Evolutionary conservation across 176 grass and related monocot species (phyloP).

Genomic region (Carex kokanica): DNA sequence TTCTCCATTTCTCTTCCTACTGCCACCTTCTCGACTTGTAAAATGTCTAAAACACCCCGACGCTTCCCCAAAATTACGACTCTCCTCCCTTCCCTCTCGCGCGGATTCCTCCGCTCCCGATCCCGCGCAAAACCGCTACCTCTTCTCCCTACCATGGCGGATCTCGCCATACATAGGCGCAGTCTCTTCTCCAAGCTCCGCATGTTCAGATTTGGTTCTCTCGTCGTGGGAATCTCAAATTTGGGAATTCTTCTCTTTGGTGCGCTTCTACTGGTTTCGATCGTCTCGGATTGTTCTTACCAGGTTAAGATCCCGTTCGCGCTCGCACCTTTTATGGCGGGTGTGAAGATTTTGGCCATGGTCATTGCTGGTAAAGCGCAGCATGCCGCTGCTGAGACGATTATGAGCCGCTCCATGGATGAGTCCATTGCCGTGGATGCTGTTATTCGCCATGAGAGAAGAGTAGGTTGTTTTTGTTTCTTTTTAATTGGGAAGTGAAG

Average conservation of each 20-base stretch:
- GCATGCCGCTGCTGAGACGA: conserved; percentile 79
- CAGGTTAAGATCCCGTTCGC: conserved; percentile 40
- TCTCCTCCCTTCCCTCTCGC: conserved; percentile 39
- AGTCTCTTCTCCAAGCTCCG: conserved; percentile 53
- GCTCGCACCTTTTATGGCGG: conserved; percentile 38
- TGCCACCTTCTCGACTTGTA: conserved; percentile 29
- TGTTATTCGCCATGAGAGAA: conserved; percentile 77
- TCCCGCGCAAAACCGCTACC: conserved; percentile 31
- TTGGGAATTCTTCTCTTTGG: conserved; percentile 61
- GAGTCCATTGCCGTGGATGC: conserved; percentile 57
- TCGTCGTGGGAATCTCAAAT: conserved; percentile 65
- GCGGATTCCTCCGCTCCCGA: conserved; percentile 33
- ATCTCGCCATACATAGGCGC: conserved; percentile 28
- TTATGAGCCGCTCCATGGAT: conserved; percentile 44
- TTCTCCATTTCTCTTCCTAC: conserved; percentile 19
- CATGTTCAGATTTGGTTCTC: conserved; percentile 64
- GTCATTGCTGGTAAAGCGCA: conserved; percentile 67
- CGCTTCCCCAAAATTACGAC: conserved; percentile 35
- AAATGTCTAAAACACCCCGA: conserved; percentile 31
- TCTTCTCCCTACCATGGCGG: conserved; percentile 31
- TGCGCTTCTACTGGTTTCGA: conserved; percentile 40
- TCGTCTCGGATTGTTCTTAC: conserved; percentile 37
- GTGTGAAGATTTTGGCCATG: conserved; percentile 74
- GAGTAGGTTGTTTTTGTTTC: conserved; percentile 41
- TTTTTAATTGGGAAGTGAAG: conserved; percentile 1